These are phyloP conservation scores for Deinandra increscens DNA, from an alignment of 129 eudicot genomes.

Conservation along the genomic window DNA sequence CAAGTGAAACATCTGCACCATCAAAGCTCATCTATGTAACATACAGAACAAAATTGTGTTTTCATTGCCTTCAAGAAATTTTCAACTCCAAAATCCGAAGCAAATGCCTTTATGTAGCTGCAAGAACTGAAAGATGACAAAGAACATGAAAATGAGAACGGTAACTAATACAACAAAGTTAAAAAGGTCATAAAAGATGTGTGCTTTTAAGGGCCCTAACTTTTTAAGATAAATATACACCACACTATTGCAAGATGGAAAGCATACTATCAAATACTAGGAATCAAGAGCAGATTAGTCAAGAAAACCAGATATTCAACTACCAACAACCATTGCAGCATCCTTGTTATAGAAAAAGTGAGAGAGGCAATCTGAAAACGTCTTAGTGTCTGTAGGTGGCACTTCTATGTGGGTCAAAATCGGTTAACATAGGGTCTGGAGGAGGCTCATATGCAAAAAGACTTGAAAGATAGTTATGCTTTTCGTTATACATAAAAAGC, in stretches of 20 bases:
- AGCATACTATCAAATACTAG: not conserved
- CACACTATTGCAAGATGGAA: not conserved
- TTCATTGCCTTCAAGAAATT: slow-evolving; percentile 22
- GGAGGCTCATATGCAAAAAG: too few species aligned
- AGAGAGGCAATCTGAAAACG: too few species aligned
- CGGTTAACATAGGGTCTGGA: too few species aligned
- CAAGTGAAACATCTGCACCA: slow-evolving; percentile 17
- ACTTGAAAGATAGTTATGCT: not conserved
- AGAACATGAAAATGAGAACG: not conserved
- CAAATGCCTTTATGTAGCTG: slow-evolving; percentile 20
- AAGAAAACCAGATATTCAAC: not conserved
- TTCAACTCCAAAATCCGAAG: slow-evolving; percentile 26
- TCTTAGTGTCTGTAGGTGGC: too few species aligned
- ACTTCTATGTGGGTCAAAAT: too few species aligned
- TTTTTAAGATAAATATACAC: not conserved
- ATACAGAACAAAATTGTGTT: slow-evolving; percentile 43
- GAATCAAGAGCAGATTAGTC: not conserved
- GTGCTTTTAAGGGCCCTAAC: not conserved
- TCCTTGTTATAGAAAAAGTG: too few species aligned
- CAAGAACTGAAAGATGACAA: slow-evolving; percentile 18
- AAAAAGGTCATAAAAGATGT: not conserved
- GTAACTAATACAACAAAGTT: not conserved
- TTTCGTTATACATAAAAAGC: too few species aligned
- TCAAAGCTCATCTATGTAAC: slow-evolving; percentile 28
- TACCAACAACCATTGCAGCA: slow-evolving; percentile 11